Percentiles rank a stretch among this genome's conserved stretches.
Evolutionary conservation across 768 basidiomycete genomes (phyloP).

Genomic region (Lactifluus hygrophoroides): DNA sequence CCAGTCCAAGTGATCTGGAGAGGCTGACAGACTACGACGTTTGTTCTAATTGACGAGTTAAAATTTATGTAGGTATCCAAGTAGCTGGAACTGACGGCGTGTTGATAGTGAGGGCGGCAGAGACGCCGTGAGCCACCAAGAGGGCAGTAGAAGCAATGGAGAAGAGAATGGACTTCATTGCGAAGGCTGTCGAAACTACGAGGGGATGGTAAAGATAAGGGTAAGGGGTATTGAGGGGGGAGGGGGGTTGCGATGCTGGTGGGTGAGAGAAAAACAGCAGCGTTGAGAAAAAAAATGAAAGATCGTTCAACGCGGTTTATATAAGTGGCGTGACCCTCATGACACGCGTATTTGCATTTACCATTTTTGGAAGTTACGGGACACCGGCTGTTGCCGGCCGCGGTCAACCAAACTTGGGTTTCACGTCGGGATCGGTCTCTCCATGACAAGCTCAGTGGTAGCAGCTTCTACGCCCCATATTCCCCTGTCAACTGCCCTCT

Average conservation of each 20-base stretch:
- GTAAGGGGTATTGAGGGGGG: slow-evolving; percentile 25
- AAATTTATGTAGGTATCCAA: not conserved
- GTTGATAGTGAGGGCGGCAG: slow-evolving; percentile 47
- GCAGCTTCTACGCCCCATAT: no score
- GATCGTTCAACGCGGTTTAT: not conserved
- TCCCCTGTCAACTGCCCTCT: no score
- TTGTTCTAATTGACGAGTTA: slow-evolving; percentile 29
- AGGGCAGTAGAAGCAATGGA: slow-evolving; percentile 35
- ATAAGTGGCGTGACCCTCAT: not conserved
- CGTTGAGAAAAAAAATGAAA: slow-evolving; percentile 20
- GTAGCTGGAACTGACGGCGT: slow-evolving; percentile 52
- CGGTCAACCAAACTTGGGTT: not conserved
- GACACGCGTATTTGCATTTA: no score
- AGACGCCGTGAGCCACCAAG: slow-evolving; percentile 30
- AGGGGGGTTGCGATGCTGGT: slow-evolving; percentile 24
- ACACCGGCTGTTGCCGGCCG: not conserved
- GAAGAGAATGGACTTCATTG: slow-evolving; percentile 40
- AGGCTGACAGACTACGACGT: slow-evolving; percentile 51
- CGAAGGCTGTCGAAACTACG: slow-evolving; percentile 21
- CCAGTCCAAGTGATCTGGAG: slow-evolving; percentile 45
- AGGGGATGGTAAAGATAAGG: slow-evolving; percentile 22
- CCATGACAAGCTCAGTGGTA: no score
- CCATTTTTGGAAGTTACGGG: not conserved
- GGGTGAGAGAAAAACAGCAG: slow-evolving; percentile 23
- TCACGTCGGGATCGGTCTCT: not conserved